phyloP scores from a whole-genome alignment of 257 asterid species.

The Perilla frutescens region DNA sequence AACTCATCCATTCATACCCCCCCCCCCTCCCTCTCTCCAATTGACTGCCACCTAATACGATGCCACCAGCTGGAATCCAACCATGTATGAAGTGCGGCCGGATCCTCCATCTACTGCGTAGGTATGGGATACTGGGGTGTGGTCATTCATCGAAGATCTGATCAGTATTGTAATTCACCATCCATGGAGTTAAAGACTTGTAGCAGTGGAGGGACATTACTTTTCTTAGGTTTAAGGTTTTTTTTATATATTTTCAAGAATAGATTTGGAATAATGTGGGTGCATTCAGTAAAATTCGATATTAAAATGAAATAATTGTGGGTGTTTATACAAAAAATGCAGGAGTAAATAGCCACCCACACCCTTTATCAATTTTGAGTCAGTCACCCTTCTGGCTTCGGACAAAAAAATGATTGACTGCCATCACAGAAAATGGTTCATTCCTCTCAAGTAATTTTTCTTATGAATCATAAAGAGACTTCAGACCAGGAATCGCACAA shows the following conservation, averaged over 20 bases:
- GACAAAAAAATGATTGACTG: neutral
- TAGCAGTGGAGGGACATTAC: neutral
- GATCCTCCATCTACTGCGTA: neutral
- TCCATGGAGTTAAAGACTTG: neutral
- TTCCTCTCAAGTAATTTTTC: neutral
- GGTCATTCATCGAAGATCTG: neutral
- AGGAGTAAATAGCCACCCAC: neutral
- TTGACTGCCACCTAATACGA: neutral
- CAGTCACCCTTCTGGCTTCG: too few species aligned
- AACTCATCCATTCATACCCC: neutral
- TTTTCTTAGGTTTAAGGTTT: neutral
- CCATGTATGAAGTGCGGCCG: neutral
- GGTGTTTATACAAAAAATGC: neutral
- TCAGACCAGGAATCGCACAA: conserved; percentile 15
- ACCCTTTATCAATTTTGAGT: neutral
- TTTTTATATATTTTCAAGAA: neutral
- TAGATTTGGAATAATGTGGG: neutral
- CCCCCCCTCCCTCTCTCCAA: too few species aligned
- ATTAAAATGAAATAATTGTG: neutral
- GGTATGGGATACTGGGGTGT: neutral
- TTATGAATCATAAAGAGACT: neutral
- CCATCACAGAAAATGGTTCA: neutral
- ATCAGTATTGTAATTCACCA: neutral
- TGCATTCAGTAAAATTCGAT: too few species aligned
- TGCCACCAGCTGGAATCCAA: neutral